phyloP scores from a whole-genome alignment of 306 rosid species.

The Luffa aegyptiaca region DNA sequence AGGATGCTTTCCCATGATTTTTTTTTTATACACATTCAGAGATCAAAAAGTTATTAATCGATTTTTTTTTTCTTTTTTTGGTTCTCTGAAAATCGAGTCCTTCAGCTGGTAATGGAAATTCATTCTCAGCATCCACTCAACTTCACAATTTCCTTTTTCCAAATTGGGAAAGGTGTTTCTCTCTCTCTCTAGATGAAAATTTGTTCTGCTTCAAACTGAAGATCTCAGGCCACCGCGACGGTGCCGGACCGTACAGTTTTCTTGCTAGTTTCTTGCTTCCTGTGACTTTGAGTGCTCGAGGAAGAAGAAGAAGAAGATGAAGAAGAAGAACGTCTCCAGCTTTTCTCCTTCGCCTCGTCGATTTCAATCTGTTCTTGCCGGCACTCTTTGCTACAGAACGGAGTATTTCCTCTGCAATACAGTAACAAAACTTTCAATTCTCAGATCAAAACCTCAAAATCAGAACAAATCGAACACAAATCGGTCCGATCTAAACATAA shows the following conservation, averaged over 20 bases:
- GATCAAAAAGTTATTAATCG: not conserved
- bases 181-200: not conserved
- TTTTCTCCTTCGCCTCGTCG: constrained; percentile 63
- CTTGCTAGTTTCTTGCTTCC: constrained; percentile 48
- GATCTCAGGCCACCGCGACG: constrained; percentile 59
- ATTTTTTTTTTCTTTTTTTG: not conserved
- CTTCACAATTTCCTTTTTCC: not conserved
- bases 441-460: constrained; percentile 17
- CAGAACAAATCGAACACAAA: not conserved
- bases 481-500: not conserved
- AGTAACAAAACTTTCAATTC: not conserved
- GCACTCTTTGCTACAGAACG: constrained; percentile 95
- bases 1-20: not conserved
- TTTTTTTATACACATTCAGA: not conserved
- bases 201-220: not conserved
- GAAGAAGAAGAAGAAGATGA: not conserved
- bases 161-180: not conserved
- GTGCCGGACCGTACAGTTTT: constrained; percentile 56
- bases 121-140: not conserved
- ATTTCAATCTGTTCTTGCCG: constrained; percentile 74
- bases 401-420: constrained; percentile 77
- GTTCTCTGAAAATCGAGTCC: not conserved
- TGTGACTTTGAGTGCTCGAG: constrained; percentile 24
- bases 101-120: not conserved
- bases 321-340: constrained; percentile 32